Conservation (phyloP, 176 grass and related monocot species). For the Eragrostis nindensis region DNA sequence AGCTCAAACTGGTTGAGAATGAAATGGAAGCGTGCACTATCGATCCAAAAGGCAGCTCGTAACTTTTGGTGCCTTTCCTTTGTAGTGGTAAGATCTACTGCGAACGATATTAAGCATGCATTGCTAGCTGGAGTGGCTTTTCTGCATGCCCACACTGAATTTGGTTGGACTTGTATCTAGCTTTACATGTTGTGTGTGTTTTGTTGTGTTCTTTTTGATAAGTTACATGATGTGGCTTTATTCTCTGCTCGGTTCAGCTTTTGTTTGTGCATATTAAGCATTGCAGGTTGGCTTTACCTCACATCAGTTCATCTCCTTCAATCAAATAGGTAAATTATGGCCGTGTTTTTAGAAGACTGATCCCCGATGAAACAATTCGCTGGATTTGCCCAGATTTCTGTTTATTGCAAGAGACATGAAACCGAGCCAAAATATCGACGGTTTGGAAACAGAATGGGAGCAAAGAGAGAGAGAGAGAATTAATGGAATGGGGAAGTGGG, state of each 20-base stretch:
- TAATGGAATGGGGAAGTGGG: neutral
- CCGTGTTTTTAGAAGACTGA: no score
- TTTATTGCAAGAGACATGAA: no score
- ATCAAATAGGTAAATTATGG: no score
- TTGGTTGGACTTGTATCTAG: neutral
- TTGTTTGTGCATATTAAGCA: no score
- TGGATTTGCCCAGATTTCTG: no score
- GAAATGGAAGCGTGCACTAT: neutral
- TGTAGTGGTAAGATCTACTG: neutral
- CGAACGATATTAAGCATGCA: neutral
- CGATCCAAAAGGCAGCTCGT: neutral
- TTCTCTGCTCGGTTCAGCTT: neutral
- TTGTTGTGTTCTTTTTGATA: no score
- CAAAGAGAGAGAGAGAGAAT: no score
- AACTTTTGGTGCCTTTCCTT: neutral
- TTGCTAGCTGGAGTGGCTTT: neutral
- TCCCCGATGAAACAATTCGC: no score
- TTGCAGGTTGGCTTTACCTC: neutral
- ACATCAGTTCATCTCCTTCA: neutral
- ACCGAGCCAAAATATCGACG: no score
- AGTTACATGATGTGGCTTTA: neutral
- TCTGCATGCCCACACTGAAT: neutral
- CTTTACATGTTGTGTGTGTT: neutral
- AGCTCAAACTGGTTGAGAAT: neutral
- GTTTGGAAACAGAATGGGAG: no score